phyloP scores from a whole-genome alignment of 441 rosid species.

The Euphorbia schlechtendalii region DNA sequence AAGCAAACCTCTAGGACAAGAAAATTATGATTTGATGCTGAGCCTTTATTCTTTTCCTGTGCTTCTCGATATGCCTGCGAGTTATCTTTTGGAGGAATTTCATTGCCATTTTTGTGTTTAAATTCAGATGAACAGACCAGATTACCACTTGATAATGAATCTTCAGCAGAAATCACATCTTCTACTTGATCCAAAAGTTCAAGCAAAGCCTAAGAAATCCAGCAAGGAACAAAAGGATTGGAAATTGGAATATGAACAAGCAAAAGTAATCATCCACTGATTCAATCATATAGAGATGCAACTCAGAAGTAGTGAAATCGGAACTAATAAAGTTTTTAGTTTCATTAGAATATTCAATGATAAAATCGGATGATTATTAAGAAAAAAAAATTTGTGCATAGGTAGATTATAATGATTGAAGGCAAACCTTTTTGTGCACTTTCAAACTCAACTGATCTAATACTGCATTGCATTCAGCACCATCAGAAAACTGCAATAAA shows the following conservation, averaged over 20 bases:
- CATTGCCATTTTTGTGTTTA: constrained; percentile 29
- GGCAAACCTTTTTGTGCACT: constrained; percentile 77
- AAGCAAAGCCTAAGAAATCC: constrained; percentile 60
- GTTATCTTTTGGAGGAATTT: constrained; percentile 21
- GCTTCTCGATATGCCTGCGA: constrained; percentile 23
- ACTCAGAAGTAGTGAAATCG: too few relatives aligned
- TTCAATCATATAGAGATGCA: background rate
- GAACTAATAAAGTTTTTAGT: too few relatives aligned
- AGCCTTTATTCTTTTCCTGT: constrained; percentile 24
- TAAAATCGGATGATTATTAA: background rate
- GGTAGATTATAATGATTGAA: constrained; percentile 10
- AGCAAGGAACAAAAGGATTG: constrained; percentile 13
- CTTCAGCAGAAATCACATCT: constrained; percentile 84
- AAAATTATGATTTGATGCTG: constrained; percentile 38
- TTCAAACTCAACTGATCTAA: constrained; percentile 39
- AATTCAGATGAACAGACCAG: constrained; percentile 35
- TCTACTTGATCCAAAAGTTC: constrained; percentile 93
- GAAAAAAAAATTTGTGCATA: background rate
- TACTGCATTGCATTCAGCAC: constrained; percentile 35
- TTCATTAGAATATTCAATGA: background rate
- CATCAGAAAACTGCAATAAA: constrained; percentile 40
- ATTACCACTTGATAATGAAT: constrained; percentile 30
- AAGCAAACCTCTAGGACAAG: constrained; percentile 82
- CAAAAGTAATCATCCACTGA: background rate
- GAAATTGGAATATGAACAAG: constrained; percentile 7